A percentile compares a stretch with the other conserved stretches of the same genome.
These are phyloP conservation scores for Hypsizygus marmoreus DNA, from an alignment of 768 basidiomycete species.

Conservation along the genomic window DNA sequence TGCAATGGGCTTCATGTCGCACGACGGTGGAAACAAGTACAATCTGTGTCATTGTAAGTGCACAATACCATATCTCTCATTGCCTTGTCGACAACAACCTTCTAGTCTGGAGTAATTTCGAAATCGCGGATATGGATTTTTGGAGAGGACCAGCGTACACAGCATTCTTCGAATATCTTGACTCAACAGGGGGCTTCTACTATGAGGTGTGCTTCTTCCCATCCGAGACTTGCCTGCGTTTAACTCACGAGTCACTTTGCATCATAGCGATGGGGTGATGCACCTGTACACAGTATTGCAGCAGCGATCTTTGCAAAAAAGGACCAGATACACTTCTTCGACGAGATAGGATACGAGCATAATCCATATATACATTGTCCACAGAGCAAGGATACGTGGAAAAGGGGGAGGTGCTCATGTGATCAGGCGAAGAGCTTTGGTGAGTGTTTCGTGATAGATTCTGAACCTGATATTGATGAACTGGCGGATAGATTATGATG, in stretches of 20 bases:
- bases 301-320: constrained; percentile 71
- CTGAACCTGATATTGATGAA: background rate
- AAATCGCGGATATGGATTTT: constrained; percentile 69
- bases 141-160: constrained; percentile 66
- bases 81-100: constrained; percentile 32
- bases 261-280: constrained; percentile 80
- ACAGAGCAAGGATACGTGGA: constrained; percentile 43
- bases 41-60: constrained; percentile 78
- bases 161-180: constrained; percentile 66
- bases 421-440: constrained; percentile 63
- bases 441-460: constrained; percentile 23
- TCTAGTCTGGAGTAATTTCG: constrained; percentile 70
- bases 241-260: constrained; percentile 36
- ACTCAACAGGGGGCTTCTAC: constrained; percentile 66
- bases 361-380: constrained; percentile 77
- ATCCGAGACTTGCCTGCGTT: constrained; percentile 39
- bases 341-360: constrained; percentile 83
- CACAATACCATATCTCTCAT: no score
- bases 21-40: constrained; percentile 61
- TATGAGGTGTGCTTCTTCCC: constrained; percentile 51
- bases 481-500: constrained; percentile 37
- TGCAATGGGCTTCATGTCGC: constrained; percentile 64
- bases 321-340: constrained; percentile 80
- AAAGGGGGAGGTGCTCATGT: constrained; percentile 64
- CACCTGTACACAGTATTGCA: constrained; percentile 83